Base-by-base conservation (phyloP, 306 rosid species). In the Cucurbita moschata region DNA sequence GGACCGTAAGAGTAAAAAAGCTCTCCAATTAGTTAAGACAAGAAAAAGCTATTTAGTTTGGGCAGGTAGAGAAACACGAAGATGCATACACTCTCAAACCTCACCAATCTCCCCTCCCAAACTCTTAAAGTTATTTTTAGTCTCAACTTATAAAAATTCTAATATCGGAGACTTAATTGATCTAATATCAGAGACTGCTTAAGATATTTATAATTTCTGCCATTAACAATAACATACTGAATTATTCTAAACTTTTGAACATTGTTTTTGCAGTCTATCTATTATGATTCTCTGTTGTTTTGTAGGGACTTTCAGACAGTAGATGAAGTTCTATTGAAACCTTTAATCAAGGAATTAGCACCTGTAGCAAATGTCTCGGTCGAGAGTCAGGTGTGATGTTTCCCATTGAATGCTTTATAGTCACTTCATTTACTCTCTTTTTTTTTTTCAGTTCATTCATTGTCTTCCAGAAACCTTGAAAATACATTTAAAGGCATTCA, bases 291-390 rank as follows among this genome's bases (percentile, higher is more conserved):
- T 66, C 16, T 14, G 77, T 75, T 80, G 60, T 51, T 42, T 76
- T 83, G 71, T 87, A 94, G 99, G 97, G 84, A 89, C 81, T 91
- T 94, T 78, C 74, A 60, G 72, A 66, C 77, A 56, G 80, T 91
- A 80, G 97, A 88, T 18, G 79, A 82, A 74, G 78, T 77, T 76
- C 77, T 94, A 37, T 86, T 91, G 91, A 80, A 81, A 62, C 96
- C 96, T 35, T 81, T 89, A 55, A 83, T 89, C 39, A 83, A 91
- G 79, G 97, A 90, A 59, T 79, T 89, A 80, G 84, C 79, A 57
- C 96, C 96, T 13, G 75, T 94, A 50, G 91, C 97, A 9, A 81
- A 88, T 83, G 78, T 94, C 72, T 87, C 83, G 3, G 97, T 89
- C 54, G 99, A 94, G 85, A 94, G 97, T 83, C 99, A 94, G 89